These are phyloP conservation scores for Beta corolliflora DNA, from an alignment of 179 eudicot species.

Conservation along the genomic window DNA sequence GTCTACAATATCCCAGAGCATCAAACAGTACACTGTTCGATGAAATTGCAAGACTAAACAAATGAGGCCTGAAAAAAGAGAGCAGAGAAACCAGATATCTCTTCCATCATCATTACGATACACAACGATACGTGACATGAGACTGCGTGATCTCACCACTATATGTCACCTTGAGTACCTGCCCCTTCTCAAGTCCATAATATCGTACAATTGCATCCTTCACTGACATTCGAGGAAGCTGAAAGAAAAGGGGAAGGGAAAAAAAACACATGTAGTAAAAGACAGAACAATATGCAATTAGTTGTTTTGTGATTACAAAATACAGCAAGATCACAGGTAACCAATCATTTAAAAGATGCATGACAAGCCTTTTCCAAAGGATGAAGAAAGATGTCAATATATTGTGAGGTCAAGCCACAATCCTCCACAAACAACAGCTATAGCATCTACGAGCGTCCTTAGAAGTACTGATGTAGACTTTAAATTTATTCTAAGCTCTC, in stretches of 20 bases:
- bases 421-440: not conserved
- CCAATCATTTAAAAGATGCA: not conserved
- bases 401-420: not conserved
- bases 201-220: conserved; percentile 74
- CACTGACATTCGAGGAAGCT: conserved; percentile 78
- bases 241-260: conserved; percentile 15
- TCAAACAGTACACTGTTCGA: not conserved
- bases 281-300: not conserved
- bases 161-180: conserved; percentile 71
- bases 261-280: not conserved
- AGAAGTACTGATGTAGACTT: not conserved
- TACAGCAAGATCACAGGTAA: not conserved
- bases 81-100: not conserved
- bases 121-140: conserved; percentile 70
- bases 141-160: conserved; percentile 65
- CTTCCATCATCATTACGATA: conserved; percentile 41
- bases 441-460: not conserved
- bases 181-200: conserved; percentile 75
- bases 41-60: not conserved
- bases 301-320: not conserved
- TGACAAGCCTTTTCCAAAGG: not conserved
- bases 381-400: not conserved
- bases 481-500: not conserved
- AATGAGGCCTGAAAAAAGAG: not conserved
- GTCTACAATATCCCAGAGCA: not conserved